A percentile compares a stretch with the other conserved stretches of the same genome.
Conservation (phyloP, 1,139 yeast genomes). For the Barnettozyma hawaiiensis region DNA sequence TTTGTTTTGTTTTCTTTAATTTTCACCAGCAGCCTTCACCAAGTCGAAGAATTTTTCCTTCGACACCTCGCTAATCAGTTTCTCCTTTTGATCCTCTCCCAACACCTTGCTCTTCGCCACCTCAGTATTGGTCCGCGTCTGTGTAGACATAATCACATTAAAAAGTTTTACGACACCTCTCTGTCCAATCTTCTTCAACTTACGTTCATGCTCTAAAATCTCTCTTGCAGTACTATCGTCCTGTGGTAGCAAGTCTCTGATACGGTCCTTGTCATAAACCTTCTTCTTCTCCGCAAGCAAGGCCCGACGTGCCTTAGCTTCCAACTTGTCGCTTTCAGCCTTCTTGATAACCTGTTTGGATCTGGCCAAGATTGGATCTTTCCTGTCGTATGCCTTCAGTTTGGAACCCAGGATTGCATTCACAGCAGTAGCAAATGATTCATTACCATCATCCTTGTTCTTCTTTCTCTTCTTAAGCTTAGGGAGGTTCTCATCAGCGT, state of each 20-base stretch:
- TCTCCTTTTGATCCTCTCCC: slow-evolving; percentile 41
- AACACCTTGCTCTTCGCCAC: slow-evolving; percentile 29
- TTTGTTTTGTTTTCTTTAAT: too few relatives aligned
- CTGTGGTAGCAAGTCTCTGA: slow-evolving; percentile 59
- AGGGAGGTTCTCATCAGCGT: slow-evolving; percentile 40
- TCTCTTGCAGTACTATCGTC: slow-evolving; percentile 45
- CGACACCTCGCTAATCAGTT: slow-evolving; percentile 70
- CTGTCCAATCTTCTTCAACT: slow-evolving; percentile 79
- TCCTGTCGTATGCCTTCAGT: slow-evolving; percentile 81
- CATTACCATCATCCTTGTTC: slow-evolving; percentile 63
- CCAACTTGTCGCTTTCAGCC: slow-evolving; percentile 75
- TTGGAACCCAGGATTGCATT: slow-evolving; percentile 79
- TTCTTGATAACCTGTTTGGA: slow-evolving; percentile 62
- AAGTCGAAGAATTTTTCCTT: slow-evolving; percentile 87
- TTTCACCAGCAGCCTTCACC: slow-evolving; percentile 70
- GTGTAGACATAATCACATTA: slow-evolving; percentile 86
- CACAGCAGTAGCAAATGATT: slow-evolving; percentile 75
- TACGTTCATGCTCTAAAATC: slow-evolving; percentile 62
- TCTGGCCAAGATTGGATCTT: slow-evolving; percentile 85
- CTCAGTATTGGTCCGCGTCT: slow-evolving; percentile 48
- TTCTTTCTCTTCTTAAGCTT: slow-evolving; percentile 46
- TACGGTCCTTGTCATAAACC: slow-evolving; percentile 60
- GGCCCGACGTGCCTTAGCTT: slow-evolving; percentile 73
- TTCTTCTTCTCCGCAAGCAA: slow-evolving; percentile 67
- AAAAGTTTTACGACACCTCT: slow-evolving; percentile 89